Base-by-base conservation (phyloP, 768 basidiomycete genomes). In the Suillus decipiens region DNA sequence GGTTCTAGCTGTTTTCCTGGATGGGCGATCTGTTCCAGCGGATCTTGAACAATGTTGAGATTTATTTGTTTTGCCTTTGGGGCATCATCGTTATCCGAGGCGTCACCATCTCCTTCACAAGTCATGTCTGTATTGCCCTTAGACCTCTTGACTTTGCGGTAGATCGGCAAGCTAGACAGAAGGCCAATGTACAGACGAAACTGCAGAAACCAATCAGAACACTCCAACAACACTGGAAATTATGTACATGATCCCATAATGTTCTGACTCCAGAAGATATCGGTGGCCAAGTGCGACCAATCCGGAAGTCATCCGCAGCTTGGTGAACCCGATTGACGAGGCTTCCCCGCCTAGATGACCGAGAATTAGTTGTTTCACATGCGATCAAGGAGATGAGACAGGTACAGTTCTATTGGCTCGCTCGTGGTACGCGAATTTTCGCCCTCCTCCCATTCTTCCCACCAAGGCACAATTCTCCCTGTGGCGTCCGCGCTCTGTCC, bases 171-270 rank as follows among this genome's bases (percentile, higher is more conserved):
- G 62, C 63, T 76, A 4, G 75, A 66, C 58, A 75, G 58, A 12
- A 75, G 64, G 45, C 73, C 73, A 19, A 75, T 68, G 57, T 75
- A 75, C 55, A 75, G 54, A 12, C 73, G 75, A 36, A 75, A 75
- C 75, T 75, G 65, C 10, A 54, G 58, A 61, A n/a, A 36, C 66
- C 34, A 37, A 55, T 37, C 54, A 48, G 34, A 53, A 36, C 17
- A 15, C 36, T 37, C 42, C 57, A 53, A 33, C 1, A 3, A 51
- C 19, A 22, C 5, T 17, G 33, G 5, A 34, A 17, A 50, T 12
- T 14, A 34, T 72, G 0, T 66, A 76, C 73, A 61, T 71, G 71
- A 61, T 75, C 73, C 73, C 75, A 75, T 45, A 75, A 64, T 22
- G 65, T 31, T 57, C 73, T 66, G 15, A 75, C 73, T 19, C 75